These are phyloP conservation scores for Adenanthera pavonina DNA, from an alignment of 306 rosid species.

Conservation along the genomic window DNA sequence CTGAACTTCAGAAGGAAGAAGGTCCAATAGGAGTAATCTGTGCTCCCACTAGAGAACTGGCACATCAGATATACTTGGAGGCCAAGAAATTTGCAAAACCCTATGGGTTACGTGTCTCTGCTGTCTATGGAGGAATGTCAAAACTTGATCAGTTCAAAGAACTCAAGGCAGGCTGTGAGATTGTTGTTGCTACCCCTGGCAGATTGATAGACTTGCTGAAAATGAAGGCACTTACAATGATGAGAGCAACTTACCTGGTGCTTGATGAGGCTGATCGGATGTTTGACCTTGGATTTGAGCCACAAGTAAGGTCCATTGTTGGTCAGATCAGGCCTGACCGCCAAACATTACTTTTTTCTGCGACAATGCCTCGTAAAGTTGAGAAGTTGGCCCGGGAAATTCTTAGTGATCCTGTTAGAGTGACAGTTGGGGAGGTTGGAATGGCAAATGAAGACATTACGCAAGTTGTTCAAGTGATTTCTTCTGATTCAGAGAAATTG, in stretches of 20 bases:
- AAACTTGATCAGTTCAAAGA: constrained; percentile 97
- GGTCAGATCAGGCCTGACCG: constrained; percentile 99
- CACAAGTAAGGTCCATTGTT: constrained; percentile 93
- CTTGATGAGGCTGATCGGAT: constrained; percentile 99
- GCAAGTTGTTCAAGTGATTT: constrained; percentile 90
- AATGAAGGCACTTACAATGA: constrained; percentile 92
- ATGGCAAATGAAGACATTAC: constrained; percentile 98
- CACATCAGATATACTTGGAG: constrained; percentile 92
- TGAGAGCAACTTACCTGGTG: constrained; percentile 84
- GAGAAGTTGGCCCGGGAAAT: constrained; percentile 97
- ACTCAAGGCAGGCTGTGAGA: constrained; percentile 96
- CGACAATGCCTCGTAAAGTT: constrained; percentile 93
- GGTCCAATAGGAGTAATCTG: constrained; percentile 99
- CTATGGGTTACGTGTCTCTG: constrained; percentile 78
- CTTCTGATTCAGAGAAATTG: constrained; percentile 85
- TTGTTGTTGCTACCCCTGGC: constrained; percentile 96
- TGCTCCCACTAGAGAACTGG: constrained; percentile 96
- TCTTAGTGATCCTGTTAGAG: constrained; percentile 87
- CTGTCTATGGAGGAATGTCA: constrained; percentile 99
- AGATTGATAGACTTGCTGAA: constrained; percentile 94
- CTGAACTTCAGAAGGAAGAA: constrained; percentile 95
- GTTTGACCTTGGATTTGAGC: constrained; percentile 99
- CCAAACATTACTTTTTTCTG: constrained; percentile 94
- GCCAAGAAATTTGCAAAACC: constrained; percentile 86
- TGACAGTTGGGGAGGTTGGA: constrained; percentile 96